Conservation (phyloP, 176 grass and related monocot species). For the Dendrocalamus sinicus region DNA sequence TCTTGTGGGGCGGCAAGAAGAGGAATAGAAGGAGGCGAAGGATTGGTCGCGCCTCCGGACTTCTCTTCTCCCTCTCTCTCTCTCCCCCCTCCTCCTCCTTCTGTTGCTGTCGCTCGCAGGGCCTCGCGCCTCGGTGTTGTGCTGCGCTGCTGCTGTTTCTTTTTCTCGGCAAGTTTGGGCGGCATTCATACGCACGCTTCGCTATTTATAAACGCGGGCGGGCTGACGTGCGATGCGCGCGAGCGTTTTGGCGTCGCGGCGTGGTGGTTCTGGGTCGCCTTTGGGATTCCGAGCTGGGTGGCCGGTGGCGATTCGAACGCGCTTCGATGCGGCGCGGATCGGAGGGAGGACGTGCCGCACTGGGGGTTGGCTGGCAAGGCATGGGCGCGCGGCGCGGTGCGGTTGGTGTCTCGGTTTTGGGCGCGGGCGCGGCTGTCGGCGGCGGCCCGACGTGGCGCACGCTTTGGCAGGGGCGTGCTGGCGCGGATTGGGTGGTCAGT, state of each 20-base stretch:
- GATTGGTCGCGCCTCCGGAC: conserved; percentile 25
- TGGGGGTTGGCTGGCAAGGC: not conserved
- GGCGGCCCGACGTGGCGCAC: not conserved
- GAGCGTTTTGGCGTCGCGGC: not conserved
- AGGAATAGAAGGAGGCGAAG: conserved; percentile 32
- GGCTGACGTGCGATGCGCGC: not conserved
- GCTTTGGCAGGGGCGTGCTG: not conserved
- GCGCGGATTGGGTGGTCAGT: not conserved
- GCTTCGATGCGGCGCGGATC: not conserved
- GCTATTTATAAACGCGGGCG: conserved; percentile 41
- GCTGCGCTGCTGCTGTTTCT: not conserved
- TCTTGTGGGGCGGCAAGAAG: conserved; percentile 7
- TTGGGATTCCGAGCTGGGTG: not conserved
- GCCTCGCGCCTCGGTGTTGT: not conserved
- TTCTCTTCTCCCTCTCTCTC: not conserved
- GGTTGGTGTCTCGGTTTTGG: no score
- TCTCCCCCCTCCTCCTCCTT: not conserved
- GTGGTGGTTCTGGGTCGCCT: not conserved
- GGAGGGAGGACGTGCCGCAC: not conserved
- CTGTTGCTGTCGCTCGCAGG: conserved; percentile 12
- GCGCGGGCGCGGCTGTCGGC: no score
- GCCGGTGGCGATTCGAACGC: not conserved
- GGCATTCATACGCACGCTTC: not conserved
- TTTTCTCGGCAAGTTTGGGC: conserved; percentile 6
- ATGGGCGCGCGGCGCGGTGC: no score